phyloP scores from a whole-genome alignment of 495 filamentous ascomycete species.

The Tuber umbilicatum region DNA sequence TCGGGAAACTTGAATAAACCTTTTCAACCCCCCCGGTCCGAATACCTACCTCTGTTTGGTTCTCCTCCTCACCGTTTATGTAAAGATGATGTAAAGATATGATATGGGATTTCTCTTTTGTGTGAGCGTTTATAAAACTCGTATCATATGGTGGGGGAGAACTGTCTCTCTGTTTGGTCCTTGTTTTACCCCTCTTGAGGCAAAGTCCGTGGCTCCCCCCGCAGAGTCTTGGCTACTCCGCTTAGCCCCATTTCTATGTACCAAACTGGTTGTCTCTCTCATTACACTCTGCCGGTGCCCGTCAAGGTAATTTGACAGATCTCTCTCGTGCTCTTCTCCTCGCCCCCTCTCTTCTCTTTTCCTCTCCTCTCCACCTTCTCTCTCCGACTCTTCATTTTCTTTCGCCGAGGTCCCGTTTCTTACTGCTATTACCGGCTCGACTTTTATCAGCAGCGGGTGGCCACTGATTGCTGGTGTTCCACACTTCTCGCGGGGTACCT shows the following conservation, averaged over 20 bases:
- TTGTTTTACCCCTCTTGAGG: background rate
- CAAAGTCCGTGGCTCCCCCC: background rate
- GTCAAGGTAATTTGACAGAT: background rate
- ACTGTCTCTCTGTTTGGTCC: background rate
- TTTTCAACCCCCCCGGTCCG: too few species aligned
- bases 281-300: background rate
- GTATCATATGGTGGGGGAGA: background rate
- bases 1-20: too few species aligned
- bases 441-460: slow-evolving; percentile 19
- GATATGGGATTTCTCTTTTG: background rate
- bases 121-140: background rate
- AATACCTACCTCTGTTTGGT: background rate
- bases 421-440: background rate
- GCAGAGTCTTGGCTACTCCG: background rate
- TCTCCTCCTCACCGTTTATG: background rate
- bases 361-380: slow-evolving; percentile 12
- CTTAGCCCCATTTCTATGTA: slow-evolving; percentile 15
- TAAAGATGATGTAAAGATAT: slow-evolving; percentile 3
- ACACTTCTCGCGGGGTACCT: slow-evolving; percentile 1
- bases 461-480: slow-evolving; percentile 16
- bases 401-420: background rate
- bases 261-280: slow-evolving; percentile 7
- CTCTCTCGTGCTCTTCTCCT: slow-evolving; percentile 7
- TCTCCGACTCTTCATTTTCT: background rate
- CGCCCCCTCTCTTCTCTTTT: slow-evolving; percentile 9